Evolutionary conservation across 106 monocot genomes (phyloP).

Genomic region (Alisma plantagoaquatica): DNA sequence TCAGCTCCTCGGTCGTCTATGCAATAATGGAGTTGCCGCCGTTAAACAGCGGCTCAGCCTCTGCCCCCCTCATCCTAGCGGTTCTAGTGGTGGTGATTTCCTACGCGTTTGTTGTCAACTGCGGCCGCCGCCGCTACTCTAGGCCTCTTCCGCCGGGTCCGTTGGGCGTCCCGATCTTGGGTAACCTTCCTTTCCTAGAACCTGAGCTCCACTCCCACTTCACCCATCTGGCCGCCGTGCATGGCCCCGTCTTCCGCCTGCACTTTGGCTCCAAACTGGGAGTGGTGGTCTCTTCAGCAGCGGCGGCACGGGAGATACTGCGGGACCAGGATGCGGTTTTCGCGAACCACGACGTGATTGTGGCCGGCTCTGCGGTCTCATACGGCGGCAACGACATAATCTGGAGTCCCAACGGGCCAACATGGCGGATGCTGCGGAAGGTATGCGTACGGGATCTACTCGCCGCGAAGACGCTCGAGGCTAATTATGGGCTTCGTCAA

Average conservation of each 20-base stretch:
- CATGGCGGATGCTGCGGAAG: conserved; percentile 51
- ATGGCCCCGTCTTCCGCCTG: conserved; percentile 45
- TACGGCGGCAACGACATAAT: conserved; percentile 34
- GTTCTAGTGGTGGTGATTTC: not conserved
- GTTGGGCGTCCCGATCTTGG: conserved; percentile 34
- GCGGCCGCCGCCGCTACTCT: no score
- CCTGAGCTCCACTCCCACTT: conserved; percentile 45
- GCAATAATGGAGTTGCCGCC: no score
- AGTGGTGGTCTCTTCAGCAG: conserved; percentile 33
- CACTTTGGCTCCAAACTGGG: conserved; percentile 36
- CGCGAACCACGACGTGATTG: conserved; percentile 36
- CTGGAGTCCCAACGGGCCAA: conserved; percentile 42
- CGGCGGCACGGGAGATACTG: conserved; percentile 23
- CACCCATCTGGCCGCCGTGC: conserved; percentile 18
- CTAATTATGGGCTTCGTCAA: conserved; percentile 1
- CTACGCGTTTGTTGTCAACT: no score
- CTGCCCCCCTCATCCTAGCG: no score
- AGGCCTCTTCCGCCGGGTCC: conserved; percentile 57
- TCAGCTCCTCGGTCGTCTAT: no score
- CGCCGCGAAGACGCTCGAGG: conserved; percentile 14
- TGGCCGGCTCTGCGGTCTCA: conserved; percentile 8
- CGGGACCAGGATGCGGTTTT: conserved; percentile 30
- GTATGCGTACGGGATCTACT: conserved; percentile 40
- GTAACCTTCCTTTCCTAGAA: conserved; percentile 38
- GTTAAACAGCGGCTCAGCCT: no score